Base-by-base conservation (phyloP, 169 alveolate genomes). In the Blepharisma undulans region DNA sequence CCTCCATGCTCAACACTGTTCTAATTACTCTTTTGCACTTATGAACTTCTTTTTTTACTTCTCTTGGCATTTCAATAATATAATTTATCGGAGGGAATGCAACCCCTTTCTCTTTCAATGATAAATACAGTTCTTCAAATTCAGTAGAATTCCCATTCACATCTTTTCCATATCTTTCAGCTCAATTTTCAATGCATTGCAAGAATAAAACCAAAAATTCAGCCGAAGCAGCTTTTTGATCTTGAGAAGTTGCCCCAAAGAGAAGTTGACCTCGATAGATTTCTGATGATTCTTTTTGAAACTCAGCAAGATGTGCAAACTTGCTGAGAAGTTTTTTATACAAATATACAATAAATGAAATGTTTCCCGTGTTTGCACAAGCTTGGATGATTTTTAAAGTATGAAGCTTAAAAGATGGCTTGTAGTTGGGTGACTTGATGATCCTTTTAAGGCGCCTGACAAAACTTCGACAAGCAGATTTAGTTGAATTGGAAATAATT, bases 181-280 rank as follows among this genome's bases (percentile, higher is more conserved):
- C 86, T 34, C 86, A 78, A 61, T 78, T 78, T 32, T 78, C 86
- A 10, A 78, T 25, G 34, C 86, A 78, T 32, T 78, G 86, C 18
- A 78, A 32, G 61, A 78, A 29, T 21, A 78, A 29, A 29, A 78
- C 27, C 8, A 29, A 29, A 32, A 32, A 27, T 78, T 78, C 66
- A 48, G 66, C 66, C 14, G 66, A 48, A 48, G 66, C 66, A 48
- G 14, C 12, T 48, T 18, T 48, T 48, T 48, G 66, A 0, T 48
- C 66, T 48, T 48, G 66, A 18, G 66, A 48, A 10, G 66, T 48
- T 18, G 66, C 66, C 66, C 66, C 66, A 48, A 48, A 48, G 14
- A 48, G 66, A 3, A 48, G 66, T 18, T 48, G 66, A 2, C 66
- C 66, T 48, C 66, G 3, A 48, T 48, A 48, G 66, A 48, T 18